phyloP scores from a whole-genome alignment of 1,284 basidiomycete genomes.

The Cerioporus squamosus region DNA sequence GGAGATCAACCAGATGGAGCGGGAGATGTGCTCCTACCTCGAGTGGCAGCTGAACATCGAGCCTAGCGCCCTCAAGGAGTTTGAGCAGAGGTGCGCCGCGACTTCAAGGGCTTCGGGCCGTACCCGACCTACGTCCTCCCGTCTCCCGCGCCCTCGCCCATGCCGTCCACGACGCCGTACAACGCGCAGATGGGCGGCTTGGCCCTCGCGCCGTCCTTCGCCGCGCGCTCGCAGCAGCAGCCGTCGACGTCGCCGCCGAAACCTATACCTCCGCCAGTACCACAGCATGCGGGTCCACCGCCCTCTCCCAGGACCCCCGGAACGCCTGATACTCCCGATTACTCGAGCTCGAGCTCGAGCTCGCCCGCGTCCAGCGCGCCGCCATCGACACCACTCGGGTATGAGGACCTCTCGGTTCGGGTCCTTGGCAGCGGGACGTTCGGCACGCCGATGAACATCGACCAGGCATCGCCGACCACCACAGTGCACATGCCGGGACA shows the following conservation, averaged over 20 bases:
- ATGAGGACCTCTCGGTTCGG: constrained; percentile 49
- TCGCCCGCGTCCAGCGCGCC: constrained; percentile 60
- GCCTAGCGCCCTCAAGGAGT: constrained; percentile 64
- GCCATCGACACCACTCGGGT: constrained; percentile 55
- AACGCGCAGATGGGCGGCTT: constrained; percentile 20
- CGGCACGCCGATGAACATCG: constrained; percentile 35
- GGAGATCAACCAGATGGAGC: constrained; percentile 96
- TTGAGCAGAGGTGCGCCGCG: constrained; percentile 65
- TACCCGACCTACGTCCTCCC: constrained; percentile 65
- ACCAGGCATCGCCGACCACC: constrained; percentile 15
- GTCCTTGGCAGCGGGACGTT: constrained; percentile 49
- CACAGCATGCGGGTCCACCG: constrained; percentile 22
- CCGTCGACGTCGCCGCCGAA: constrained; percentile 24
- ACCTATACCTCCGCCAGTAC: constrained; percentile 18
- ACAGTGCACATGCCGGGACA: constrained; percentile 31
- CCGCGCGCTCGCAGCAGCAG: constrained; percentile 4
- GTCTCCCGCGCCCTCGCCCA: constrained; percentile 55
- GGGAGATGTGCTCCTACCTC: constrained; percentile 91
- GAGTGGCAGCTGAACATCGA: constrained; percentile 91
- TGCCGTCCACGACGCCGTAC: constrained; percentile 49
- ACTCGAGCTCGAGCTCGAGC: constrained; percentile 51
- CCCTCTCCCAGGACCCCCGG: constrained; percentile 30
- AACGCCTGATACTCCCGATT: constrained; percentile 51
- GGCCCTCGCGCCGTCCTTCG: constrained; percentile 36
- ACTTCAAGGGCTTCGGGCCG: constrained; percentile 59